These are phyloP conservation scores for Syzygium jambos DNA, from an alignment of 345 rosid species.

Conservation along the genomic window DNA sequence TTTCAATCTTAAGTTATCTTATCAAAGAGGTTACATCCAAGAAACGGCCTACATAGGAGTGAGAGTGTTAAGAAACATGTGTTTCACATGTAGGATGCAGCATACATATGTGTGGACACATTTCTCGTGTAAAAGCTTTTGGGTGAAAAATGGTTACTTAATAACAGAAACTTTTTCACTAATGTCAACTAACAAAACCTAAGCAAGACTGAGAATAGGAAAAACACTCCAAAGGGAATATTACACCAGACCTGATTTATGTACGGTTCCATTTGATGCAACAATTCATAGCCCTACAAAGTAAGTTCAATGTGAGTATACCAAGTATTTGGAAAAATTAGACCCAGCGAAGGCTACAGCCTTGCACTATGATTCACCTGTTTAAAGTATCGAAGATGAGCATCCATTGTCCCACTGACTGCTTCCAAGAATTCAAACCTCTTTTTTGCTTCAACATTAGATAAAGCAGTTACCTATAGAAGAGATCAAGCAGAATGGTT, in stretches of 20 bases:
- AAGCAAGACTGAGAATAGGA: neutral
- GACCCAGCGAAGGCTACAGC: slow-evolving; percentile 4
- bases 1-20: neutral
- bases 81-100: neutral
- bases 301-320: neutral
- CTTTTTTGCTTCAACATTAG: slow-evolving; percentile 94
- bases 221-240: neutral
- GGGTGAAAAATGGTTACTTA: neutral
- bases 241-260: slow-evolving; percentile 63
- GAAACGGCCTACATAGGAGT: neutral
- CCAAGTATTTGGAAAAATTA: neutral
- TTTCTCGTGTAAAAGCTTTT: neutral
- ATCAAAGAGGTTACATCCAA: neutral
- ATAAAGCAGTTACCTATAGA: slow-evolving; percentile 74
- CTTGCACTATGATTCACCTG: slow-evolving; percentile 35
- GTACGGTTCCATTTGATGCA: slow-evolving; percentile 99
- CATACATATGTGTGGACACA: neutral
- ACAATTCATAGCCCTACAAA: slow-evolving; percentile 79
- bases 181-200: neutral
- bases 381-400: slow-evolving; percentile 96
- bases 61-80: neutral
- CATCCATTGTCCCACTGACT: slow-evolving; percentile 99
- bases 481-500: slow-evolving; percentile 5
- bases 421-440: slow-evolving; percentile 98
- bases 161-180: neutral